Evolutionary conservation across 1,284 basidiomycete genomes (phyloP), one percentile per base, ranked within the genome.

Genomic region (Volvariella surrecta): DNA sequence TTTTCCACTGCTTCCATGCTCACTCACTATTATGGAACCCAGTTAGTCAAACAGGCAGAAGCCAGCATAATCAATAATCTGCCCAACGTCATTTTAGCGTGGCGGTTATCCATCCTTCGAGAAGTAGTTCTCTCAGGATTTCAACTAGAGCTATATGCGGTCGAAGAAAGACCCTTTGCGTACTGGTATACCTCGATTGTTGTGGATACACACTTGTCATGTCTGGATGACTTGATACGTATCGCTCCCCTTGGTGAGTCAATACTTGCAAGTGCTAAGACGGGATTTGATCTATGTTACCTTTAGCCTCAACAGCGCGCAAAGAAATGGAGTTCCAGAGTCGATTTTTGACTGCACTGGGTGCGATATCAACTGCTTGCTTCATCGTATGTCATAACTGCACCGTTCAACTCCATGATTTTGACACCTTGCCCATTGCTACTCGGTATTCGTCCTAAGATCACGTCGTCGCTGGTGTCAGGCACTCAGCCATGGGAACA

Each of bases 51-150:
- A 56, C 3, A 46, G 48, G 39, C 45, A 54, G 34, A 35, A 15
- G 34, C 13, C 31, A 57, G 65, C 31, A 54, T 75, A 2, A 41
- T 79, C 1, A 48, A 52, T 17, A 58, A 68, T 20, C 47, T 76
- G 4, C 72, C 74, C 1, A 58, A 65, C 2, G 66, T 69, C 0
- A 68, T 76, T 2, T 61, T 80, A 13, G 50, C 76, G 11, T 76
- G 80, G 67, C 72, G 84, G 40, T 58, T 88, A 18, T 63, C 71
- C 3, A 63, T 73, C 17, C 68, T 86, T 8, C 68, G 76, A 31
- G 84, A 91, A 50, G 68, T 90, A 15, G 61, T 88, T 7, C 64
- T 84, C 39, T 78, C 82, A 0, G 89, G 86, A 1, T 84, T 88
- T 50, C 85, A 89, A 55, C 64, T 89, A 19, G 80, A 85, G 37